phyloP scores from a whole-genome alignment of 2,329 filamentous ascomycete genomes.

The Hirsutella rhossiliensis region DNA sequence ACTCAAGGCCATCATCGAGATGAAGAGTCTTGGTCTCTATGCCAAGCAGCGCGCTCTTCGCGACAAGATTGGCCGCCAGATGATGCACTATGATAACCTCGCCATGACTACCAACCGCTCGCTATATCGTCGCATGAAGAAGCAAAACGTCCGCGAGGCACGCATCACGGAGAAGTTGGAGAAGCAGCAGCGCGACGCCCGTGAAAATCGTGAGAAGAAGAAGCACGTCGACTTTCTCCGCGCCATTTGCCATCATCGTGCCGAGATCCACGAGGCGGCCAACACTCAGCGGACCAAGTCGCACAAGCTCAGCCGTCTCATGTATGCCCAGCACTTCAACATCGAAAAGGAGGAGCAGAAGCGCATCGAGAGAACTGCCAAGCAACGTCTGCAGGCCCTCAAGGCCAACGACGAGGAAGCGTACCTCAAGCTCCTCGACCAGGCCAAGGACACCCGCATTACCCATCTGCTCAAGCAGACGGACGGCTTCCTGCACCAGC shows the following conservation, averaged over 20 bases:
- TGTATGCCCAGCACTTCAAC: constrained; percentile 82
- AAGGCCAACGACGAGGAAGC: constrained; percentile 99
- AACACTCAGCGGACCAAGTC: constrained; percentile 59
- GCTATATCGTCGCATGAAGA: constrained; percentile 89
- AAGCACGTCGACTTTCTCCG: constrained; percentile 88
- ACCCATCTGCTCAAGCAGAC: constrained; percentile 94
- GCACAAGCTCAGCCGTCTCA: constrained; percentile 78
- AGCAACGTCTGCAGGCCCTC: constrained; percentile 97
- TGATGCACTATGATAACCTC: constrained; percentile 91
- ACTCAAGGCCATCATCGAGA: constrained; percentile 83
- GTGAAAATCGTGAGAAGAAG: constrained; percentile 94
- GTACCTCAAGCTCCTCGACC: constrained; percentile 92
- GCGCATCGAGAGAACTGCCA: constrained; percentile 91
- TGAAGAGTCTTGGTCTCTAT: constrained; percentile 81
- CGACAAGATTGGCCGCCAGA: constrained; percentile 77
- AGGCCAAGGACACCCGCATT: constrained; percentile 98
- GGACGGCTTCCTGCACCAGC: constrained; percentile 91
- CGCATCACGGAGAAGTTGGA: constrained; percentile 97
- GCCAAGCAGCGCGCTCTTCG: constrained; percentile 79
- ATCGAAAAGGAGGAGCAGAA: constrained; percentile 99
- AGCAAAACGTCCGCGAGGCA: constrained; percentile 88
- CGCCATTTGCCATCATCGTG: constrained; percentile 70
- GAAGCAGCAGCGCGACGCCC: constrained; percentile 94
- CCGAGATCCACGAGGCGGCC: constrained; percentile 61
- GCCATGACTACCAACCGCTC: constrained; percentile 94